Evolutionary conservation across 345 rosid species (phyloP).

Genomic region (Hibiscus tridactylites): DNA sequence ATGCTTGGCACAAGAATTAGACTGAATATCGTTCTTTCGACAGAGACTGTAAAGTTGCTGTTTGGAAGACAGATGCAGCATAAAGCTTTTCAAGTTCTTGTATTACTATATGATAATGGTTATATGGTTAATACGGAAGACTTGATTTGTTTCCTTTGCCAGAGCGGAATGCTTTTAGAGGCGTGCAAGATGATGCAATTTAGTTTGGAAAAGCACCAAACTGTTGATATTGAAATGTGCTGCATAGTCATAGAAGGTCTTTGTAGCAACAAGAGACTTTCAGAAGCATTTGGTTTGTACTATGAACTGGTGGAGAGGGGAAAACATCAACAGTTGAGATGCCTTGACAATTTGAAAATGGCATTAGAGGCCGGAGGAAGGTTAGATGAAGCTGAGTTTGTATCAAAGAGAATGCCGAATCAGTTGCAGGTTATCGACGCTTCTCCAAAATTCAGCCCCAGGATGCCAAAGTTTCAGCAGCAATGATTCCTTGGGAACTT

Average conservation of each 20-base stretch:
- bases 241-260: constrained; percentile 49
- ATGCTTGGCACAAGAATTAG: constrained; percentile 57
- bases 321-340: constrained; percentile 37
- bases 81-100: constrained; percentile 43
- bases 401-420: constrained; percentile 47
- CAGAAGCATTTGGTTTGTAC: constrained; percentile 64
- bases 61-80: constrained; percentile 32
- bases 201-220: constrained; percentile 51
- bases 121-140: constrained; percentile 51
- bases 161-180: constrained; percentile 36
- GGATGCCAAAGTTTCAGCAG: neutral
- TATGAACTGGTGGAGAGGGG: constrained; percentile 60
- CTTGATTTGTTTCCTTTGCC: constrained; percentile 40
- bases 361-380: constrained; percentile 48
- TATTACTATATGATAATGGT: constrained; percentile 48
- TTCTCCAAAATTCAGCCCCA: constrained; percentile 1
- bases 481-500: neutral
- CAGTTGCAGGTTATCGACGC: neutral
- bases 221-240: constrained; percentile 31
- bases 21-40: constrained; percentile 50
- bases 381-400: constrained; percentile 47
- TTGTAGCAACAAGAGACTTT: constrained; percentile 38
- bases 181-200: constrained; percentile 47
- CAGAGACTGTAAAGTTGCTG: constrained; percentile 43
- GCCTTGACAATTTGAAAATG: constrained; percentile 40